Base-by-base conservation (phyloP, 169 alveolate genomes). In the Plasmodium adleri region DNA sequence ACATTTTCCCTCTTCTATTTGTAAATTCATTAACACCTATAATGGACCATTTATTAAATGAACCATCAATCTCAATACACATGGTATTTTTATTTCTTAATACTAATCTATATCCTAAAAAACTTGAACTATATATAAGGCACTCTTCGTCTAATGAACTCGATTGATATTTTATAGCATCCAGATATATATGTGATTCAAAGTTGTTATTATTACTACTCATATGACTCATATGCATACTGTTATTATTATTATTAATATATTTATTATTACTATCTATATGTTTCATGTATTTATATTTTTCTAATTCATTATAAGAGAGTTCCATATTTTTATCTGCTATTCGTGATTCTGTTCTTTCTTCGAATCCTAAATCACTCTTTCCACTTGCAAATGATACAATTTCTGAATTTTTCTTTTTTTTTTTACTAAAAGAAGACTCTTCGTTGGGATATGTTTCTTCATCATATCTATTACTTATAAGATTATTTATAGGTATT, bases 131-230 rank as follows among this genome's bases (percentile, higher is more conserved):
- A 58, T 86, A 86, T 60, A 86, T 63, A 22, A 86, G 50, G 20
- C 92, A 86, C 49, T 86, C 92, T 66, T 86, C 92, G 59, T 86
- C 92, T 64, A 86, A 66, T 10, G 88, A 86, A 43, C 88, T 86
- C 12, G 92, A 70, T 26, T 86, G 88, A 86, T 86, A 86, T 20
- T 72, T 70, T 47, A 86, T 86, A 63, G 92, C 74, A 86, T 86
- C 92, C 47, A 64, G 39, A 73, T 86, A 86, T 45, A 59, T 39
- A 86, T 86, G 28, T 3, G 86, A 70, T 13, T 86, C 92, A 32
- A 76, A 49, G 3, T 47, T 20, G 10, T 52, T 32, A 39, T 39
- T 39, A 5, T 39, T 39, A 39, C 47, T 39, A 39, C 47, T 39
- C 47, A 39, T 39, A 39, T 39, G 47, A 5, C 47, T 39, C 47